Percentiles rank a stretch among this genome's conserved stretches.
phyloP scores from a whole-genome alignment of 192 early-diverging fungal species.

The Entomortierella lignicola region DNA sequence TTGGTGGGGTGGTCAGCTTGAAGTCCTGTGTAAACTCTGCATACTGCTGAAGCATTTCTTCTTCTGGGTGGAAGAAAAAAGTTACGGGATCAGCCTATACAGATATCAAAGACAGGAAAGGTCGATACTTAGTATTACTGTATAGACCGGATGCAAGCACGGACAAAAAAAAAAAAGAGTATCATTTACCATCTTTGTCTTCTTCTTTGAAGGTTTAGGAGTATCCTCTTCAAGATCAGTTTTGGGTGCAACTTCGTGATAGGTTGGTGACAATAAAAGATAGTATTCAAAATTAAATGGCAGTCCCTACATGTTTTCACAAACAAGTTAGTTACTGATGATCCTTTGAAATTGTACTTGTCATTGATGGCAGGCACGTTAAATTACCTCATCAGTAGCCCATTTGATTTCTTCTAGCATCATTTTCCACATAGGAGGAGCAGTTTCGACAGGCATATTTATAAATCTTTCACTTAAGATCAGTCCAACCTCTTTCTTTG shows the following conservation, averaged over 20 bases:
- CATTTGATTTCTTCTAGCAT: conserved; percentile 83
- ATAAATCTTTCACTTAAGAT: conserved; percentile 90
- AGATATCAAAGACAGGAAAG: too few species aligned
- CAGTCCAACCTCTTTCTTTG: conserved; percentile 65
- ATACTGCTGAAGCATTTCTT: conserved; percentile 88
- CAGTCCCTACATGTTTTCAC: conserved; percentile 55
- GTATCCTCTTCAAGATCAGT: conserved; percentile 68
- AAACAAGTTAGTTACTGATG: background rate
- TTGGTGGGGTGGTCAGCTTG: conserved; percentile 76
- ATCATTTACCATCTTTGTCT: conserved; percentile 54
- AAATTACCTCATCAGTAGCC: conserved; percentile 74
- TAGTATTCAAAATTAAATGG: conserved; percentile 88
- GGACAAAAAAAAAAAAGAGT: background rate
- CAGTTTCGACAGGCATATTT: conserved; percentile 96
- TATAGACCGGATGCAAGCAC: too few species aligned
- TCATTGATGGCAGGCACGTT: background rate
- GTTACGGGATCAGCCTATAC: conserved; percentile 54
- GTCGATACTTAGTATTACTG: too few species aligned
- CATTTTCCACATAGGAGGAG: conserved; percentile 93
- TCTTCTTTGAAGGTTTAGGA: conserved; percentile 49
- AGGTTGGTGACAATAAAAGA: conserved; percentile 83
- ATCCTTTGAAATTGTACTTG: background rate
- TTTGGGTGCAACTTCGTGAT: conserved; percentile 76
- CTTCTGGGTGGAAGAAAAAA: conserved; percentile 91
- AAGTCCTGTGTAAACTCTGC: conserved; percentile 84